These are phyloP conservation scores for Malassezia vespertilionis DNA, from an alignment of 1,284 basidiomycete species.

Conservation along the genomic window DNA sequence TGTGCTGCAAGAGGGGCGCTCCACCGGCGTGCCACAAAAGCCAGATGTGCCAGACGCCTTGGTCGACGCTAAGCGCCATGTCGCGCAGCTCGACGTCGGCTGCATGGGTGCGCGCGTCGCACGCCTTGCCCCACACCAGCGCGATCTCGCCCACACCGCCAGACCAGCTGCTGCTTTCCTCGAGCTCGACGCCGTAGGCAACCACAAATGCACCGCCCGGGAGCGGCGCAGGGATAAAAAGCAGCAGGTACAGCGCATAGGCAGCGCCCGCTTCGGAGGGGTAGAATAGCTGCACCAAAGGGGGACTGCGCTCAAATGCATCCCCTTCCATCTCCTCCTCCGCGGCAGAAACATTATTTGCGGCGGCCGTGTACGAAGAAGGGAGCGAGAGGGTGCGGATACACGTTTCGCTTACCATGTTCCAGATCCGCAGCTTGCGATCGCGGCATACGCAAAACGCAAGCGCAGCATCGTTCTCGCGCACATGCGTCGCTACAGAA, in stretches of 20 bases:
- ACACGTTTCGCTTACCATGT: conserved; percentile 34
- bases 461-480: conserved; percentile 21
- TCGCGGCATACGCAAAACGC: conserved; percentile 36
- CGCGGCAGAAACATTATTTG: conserved; percentile 6
- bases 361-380: conserved; percentile 16
- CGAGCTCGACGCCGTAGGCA: conserved; percentile 36
- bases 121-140: conserved; percentile 34
- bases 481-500: conserved; percentile 24
- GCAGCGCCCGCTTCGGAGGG: conserved; percentile 20
- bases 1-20: conserved; percentile 19
- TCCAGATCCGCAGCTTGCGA: conserved; percentile 42
- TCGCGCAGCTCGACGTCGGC: conserved; percentile 38
- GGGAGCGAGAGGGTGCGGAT: conserved; percentile 37
- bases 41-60: conserved; percentile 29
- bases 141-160: conserved; percentile 33
- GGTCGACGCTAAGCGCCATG: conserved; percentile 22
- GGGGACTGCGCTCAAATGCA: conserved; percentile 21
- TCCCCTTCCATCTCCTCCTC: conserved; percentile 8
- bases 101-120: conserved; percentile 26
- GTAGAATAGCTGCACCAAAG: conserved; percentile 24
- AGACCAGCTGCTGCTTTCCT: conserved; percentile 26
- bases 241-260: conserved; percentile 27
- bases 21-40: conserved; percentile 37
- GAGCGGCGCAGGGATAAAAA: conserved; percentile 33
- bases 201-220: conserved; percentile 33